Conservation (phyloP, 768 basidiomycete species). For the Dioszegia crocea region DNA sequence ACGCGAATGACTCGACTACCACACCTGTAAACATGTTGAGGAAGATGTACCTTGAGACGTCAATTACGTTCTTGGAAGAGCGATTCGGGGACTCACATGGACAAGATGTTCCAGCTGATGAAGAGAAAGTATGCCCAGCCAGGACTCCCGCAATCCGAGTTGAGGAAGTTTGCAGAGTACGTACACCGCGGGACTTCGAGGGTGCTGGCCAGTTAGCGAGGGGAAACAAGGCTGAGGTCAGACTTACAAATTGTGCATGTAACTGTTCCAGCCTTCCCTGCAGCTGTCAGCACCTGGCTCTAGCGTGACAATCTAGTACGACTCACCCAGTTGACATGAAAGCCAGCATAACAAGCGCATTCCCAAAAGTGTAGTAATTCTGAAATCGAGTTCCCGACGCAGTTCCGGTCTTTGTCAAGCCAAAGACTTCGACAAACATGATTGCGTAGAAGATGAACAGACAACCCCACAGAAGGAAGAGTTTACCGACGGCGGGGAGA, state of each 20-base stretch:
- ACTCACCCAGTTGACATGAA: slow-evolving; percentile 89
- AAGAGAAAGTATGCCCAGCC: slow-evolving; percentile 80
- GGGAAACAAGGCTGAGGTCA: neutral
- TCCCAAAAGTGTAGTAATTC: slow-evolving; percentile 76
- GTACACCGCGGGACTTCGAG: slow-evolving; percentile 77
- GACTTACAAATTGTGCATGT: slow-evolving; percentile 91
- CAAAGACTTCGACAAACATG: slow-evolving; percentile 82
- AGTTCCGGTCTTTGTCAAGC: slow-evolving; percentile 77
- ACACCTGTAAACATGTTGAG: slow-evolving; percentile 96
- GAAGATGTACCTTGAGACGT: slow-evolving; percentile 72
- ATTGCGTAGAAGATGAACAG: slow-evolving; percentile 89
- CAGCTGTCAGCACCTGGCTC: neutral
- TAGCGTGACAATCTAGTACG: neutral
- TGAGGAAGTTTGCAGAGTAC: slow-evolving; percentile 54
- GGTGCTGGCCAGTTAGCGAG: slow-evolving; percentile 55
- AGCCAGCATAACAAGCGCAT: slow-evolving; percentile 78
- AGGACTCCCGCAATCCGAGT: slow-evolving; percentile 82
- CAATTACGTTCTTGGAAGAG: too few species aligned
- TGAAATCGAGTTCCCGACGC: slow-evolving; percentile 60
- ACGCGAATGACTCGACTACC: slow-evolving; percentile 91
- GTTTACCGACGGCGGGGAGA: slow-evolving; percentile 75
- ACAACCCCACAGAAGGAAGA: slow-evolving; percentile 81
- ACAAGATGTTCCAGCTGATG: slow-evolving; percentile 90
- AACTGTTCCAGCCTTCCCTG: slow-evolving; percentile 94
- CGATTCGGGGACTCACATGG: slow-evolving; percentile 65